These are phyloP conservation scores for Mikania micrantha DNA, from an alignment of 129 eudicot species.

Conservation along the genomic window DNA sequence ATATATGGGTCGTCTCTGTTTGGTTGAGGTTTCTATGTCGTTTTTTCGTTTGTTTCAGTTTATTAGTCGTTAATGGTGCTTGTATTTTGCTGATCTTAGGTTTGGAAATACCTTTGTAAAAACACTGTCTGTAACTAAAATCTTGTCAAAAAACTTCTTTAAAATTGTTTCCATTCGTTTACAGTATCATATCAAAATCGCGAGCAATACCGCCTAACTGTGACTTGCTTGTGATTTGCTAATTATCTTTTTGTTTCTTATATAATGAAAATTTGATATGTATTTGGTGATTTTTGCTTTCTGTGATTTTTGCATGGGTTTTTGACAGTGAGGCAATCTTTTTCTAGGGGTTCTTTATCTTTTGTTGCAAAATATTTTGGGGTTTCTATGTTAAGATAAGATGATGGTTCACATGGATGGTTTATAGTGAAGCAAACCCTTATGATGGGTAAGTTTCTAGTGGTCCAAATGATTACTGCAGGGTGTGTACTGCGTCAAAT, in stretches of 20 bases:
- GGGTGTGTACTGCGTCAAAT: conserved; percentile 20
- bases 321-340: background rate
- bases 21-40: conserved; percentile 48
- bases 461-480: conserved; percentile 30
- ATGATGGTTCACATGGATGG: conserved; percentile 21
- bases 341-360: background rate
- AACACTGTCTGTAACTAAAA: conserved; percentile 85
- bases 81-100: conserved; percentile 62
- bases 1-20: conserved; percentile 52
- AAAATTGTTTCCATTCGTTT: conserved; percentile 22
- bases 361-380: background rate
- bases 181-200: background rate
- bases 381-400: conserved; percentile 21
- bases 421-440: conserved; percentile 20
- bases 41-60: conserved; percentile 24
- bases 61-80: conserved; percentile 40
- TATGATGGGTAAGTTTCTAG: conserved; percentile 20
- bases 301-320: background rate
- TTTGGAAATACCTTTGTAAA: conserved; percentile 48
- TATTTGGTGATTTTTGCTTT: conserved; percentile 1
- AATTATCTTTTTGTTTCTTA: conserved; percentile 7
- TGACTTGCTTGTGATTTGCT: background rate
- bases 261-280: conserved; percentile 9
- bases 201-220: background rate
- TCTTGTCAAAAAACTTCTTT: conserved; percentile 49